A percentile compares a stretch with the other conserved stretches of the same genome.
phyloP scores from a whole-genome alignment of 148 eudicot genomes.

The Rhododendron henanense region DNA sequence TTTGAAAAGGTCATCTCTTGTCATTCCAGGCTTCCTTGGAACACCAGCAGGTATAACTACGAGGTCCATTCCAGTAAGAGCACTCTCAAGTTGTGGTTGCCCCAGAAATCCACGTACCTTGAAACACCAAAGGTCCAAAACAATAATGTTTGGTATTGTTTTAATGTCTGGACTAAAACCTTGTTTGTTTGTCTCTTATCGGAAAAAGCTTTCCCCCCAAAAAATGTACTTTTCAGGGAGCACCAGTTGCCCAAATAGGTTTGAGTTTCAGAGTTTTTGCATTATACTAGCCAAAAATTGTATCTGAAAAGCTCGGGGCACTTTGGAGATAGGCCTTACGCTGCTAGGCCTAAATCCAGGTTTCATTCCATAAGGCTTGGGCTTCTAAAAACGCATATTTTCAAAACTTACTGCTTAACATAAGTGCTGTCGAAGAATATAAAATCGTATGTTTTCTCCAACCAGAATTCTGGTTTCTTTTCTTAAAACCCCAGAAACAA shows the following conservation, averaged over 20 bases:
- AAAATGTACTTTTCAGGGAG: background rate
- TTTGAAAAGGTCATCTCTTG: constrained; percentile 93
- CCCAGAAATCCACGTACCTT: constrained; percentile 92
- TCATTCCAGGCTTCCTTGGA: constrained; percentile 99
- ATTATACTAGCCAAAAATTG: background rate
- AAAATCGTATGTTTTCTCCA: background rate
- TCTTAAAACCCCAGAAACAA: background rate
- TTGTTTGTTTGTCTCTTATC: background rate
- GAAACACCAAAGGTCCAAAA: background rate
- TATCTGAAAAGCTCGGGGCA: background rate
- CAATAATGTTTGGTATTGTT: background rate
- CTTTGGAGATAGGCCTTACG: background rate
- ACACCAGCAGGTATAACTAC: constrained; percentile 94
- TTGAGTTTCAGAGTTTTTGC: background rate
- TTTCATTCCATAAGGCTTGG: background rate
- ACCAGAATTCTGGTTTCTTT: background rate
- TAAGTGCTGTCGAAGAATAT: background rate
- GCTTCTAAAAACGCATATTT: background rate
- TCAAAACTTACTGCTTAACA: background rate
- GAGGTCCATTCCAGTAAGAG: constrained; percentile 87
- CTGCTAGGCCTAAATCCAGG: background rate
- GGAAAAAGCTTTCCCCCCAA: background rate
- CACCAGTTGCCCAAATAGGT: background rate
- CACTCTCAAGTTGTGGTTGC: constrained; percentile 71
- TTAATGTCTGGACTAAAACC: background rate